Percentiles rank a stretch among this genome's conserved stretches.
Conservation (phyloP, 208 protist species). For the Wallacemonas sp. region DNA sequence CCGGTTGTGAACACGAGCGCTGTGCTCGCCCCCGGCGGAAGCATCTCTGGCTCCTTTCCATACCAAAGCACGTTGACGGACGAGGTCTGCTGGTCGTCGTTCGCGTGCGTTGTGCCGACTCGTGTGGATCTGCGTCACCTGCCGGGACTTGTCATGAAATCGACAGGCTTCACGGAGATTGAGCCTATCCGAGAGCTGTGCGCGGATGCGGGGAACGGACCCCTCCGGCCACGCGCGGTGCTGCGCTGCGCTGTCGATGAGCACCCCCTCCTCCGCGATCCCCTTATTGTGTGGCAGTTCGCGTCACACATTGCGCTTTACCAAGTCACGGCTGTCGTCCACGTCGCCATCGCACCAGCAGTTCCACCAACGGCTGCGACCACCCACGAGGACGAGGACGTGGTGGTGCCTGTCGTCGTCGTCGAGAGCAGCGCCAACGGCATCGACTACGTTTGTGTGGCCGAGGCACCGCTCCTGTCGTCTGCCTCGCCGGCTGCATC, state of each 20-base stretch:
- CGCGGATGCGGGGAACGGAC: neutral
- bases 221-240: neutral
- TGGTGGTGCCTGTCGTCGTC: constrained; percentile 24
- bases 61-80: neutral
- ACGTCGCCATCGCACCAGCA: neutral
- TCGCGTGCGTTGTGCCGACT: constrained; percentile 22
- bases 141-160: constrained; percentile 27
- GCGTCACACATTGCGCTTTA: constrained; percentile 3
- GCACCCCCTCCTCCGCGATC: neutral
- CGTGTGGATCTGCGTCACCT: constrained; percentile 29
- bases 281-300: constrained; percentile 10
- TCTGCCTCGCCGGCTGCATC: neutral
- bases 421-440: constrained; percentile 83
- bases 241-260: neutral
- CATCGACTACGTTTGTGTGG: constrained; percentile 61
- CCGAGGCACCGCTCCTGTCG: constrained; percentile 10
- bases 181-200: constrained; percentile 23
- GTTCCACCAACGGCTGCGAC: neutral
- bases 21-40: too few species aligned
- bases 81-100: constrained; percentile 52
- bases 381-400: neutral
- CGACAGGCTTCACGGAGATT: constrained; percentile 47
- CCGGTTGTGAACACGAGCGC: neutral
- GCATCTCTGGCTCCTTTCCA: neutral
- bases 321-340: neutral